Evolutionary conservation across 2,329 filamentous ascomycete genomes (phyloP), one percentile per base, ranked within the genome.

Genomic region (Lachnellula willkommii): DNA sequence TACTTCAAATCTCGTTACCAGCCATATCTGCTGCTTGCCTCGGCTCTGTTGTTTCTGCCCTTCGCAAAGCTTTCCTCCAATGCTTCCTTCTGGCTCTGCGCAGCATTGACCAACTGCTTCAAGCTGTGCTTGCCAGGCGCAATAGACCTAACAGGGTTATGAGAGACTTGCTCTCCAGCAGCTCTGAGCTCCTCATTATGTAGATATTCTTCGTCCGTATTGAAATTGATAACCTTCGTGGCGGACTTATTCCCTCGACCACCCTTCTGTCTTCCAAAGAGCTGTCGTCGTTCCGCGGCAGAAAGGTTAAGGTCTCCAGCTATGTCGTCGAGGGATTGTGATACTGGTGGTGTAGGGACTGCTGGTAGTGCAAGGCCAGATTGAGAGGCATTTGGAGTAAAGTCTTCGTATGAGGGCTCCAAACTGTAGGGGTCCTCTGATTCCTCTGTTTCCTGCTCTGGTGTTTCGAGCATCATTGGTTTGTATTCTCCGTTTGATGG

Each of bases 21-120:
- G 5, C 92, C 92, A 74, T 96, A 96, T 65, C 83, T 83, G 56
- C 82, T 85, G 4, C 88, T 89, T 20, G 90, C 90, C 70, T 96
- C 91, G 65, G 83, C 86, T 71, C 89, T 85, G 67, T 92, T 94
- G 65, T 80, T 82, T 74, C 82, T 85, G 5, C 90, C 89, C 63
- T 85, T 78, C 20, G 90, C 90, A 75, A 96, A 96, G 69, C 89
- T 92, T 68, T 97, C 93, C 73, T 96, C 91, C 63, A 96, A 75
- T 2, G 90, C 91, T 11, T 95, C 90, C 68, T 85, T 85, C 73
- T 97, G 91, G 60, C 79, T 89, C 63, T 84, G 84, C 26, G 89
- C 92, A 59, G 88, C 88, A 71, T 84, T 90, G 63, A 97, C 88
- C 65, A 97, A 78, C 75, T 96, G 91, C 68, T 87, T 85, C 70